Evolutionary conservation across 129 eudicot genomes (phyloP).

Genomic region (Rutidosis leptorrhynchoides): DNA sequence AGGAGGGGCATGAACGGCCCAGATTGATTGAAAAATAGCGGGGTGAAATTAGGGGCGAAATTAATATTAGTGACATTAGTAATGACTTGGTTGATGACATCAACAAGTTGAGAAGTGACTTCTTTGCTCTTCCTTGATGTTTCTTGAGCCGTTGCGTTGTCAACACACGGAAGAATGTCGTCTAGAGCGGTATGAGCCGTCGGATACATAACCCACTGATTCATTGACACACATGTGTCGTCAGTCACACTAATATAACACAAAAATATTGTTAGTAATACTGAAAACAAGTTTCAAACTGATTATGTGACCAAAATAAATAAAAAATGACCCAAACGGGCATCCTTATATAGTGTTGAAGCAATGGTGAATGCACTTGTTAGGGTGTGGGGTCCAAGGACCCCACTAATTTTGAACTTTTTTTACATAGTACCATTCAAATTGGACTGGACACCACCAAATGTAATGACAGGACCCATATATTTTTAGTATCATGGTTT

Average conservation of each 20-base stretch:
- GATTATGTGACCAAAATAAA: no score
- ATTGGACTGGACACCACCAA: no score
- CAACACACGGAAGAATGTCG: conserved; percentile 91
- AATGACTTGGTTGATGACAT: conserved; percentile 70
- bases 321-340: no score
- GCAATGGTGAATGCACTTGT: no score
- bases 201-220: conserved; percentile 82
- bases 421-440: no score
- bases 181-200: conserved; percentile 92
- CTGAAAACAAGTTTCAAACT: neutral
- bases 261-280: conserved; percentile 11
- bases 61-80: conserved; percentile 69
- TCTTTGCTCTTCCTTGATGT: conserved; percentile 70
- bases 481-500: no score
- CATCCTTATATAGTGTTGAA: no score
- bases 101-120: conserved; percentile 76
- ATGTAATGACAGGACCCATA: no score
- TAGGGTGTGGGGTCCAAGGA: no score
- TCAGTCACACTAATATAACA: conserved; percentile 57
- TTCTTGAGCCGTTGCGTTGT: conserved; percentile 83
- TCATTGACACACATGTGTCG: conserved; percentile 89
- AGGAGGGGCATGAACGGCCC: conserved; percentile 77
- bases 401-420: no score
- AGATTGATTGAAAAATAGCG: conserved; percentile 81
- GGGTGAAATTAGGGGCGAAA: conserved; percentile 57